phyloP scores from a whole-genome alignment of 306 rosid species.

The Rosa chinensis region DNA sequence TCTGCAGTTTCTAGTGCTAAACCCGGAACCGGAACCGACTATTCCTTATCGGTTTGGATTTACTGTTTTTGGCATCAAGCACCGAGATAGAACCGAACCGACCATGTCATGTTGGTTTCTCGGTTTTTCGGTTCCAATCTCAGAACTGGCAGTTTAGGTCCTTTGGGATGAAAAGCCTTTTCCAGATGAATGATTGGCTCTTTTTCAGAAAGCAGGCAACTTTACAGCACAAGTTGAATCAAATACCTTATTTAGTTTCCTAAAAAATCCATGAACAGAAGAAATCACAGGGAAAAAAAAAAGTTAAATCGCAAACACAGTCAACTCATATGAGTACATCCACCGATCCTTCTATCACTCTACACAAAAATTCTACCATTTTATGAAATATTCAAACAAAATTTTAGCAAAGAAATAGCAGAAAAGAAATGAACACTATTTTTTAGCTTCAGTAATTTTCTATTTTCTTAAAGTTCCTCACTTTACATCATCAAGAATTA shows the following conservation, averaged over 20 bases:
- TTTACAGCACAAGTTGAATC: constrained; percentile 30
- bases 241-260: constrained; percentile 23
- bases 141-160: too few relatives aligned
- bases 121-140: too few relatives aligned
- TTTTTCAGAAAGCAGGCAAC: constrained; percentile 30
- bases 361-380: background rate
- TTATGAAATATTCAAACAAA: background rate
- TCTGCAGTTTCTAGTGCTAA: too few relatives aligned
- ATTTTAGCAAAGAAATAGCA: background rate
- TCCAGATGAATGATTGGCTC: constrained; percentile 22
- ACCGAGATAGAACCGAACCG: too few relatives aligned
- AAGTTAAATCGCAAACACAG: background rate
- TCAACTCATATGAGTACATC: background rate
- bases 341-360: background rate
- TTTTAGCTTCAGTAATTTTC: background rate
- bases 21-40: too few relatives aligned
- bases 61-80: too few relatives aligned
- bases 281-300: background rate
- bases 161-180: too few relatives aligned
- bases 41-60: too few relatives aligned
- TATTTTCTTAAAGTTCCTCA: background rate
- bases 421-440: background rate
- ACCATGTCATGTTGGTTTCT: too few relatives aligned
- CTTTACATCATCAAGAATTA: background rate
- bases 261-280: constrained; percentile 4